phyloP scores from a whole-genome alignment of 495 filamentous ascomycete genomes.

The Stereocaulon alpinum region DNA sequence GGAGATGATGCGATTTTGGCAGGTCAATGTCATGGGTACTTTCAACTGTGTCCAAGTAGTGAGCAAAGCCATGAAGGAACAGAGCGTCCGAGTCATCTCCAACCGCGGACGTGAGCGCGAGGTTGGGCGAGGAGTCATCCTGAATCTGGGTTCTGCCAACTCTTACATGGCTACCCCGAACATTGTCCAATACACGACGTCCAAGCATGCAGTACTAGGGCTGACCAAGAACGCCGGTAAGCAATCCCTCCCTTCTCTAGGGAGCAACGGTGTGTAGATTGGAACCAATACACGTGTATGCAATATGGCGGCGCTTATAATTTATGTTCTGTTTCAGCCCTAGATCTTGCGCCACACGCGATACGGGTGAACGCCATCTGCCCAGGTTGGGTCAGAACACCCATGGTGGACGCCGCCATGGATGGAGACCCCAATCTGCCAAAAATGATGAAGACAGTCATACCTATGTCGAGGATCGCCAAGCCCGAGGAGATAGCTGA shows the following conservation, averaged over 20 bases:
- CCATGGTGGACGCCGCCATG: conserved; percentile 2
- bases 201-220: conserved; percentile 11
- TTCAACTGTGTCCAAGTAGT: conserved; percentile 9
- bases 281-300: too few relatives aligned
- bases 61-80: conserved; percentile 3
- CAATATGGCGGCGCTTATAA: too few relatives aligned
- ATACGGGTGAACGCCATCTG: conserved; percentile 16
- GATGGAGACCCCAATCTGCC: not conserved
- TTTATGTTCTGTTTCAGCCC: too few relatives aligned
- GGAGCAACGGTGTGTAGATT: too few relatives aligned
- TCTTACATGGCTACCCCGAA: not conserved
- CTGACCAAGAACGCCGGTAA: conserved; percentile 12
- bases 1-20: too few relatives aligned
- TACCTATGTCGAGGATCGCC: not conserved
- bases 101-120: not conserved
- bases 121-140: conserved; percentile 8
- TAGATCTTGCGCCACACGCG: not conserved
- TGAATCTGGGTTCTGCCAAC: conserved; percentile 1
- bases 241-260: too few relatives aligned
- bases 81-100: not conserved
- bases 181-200: conserved; percentile 4
- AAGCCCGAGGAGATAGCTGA: conserved; percentile 9
- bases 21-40: conserved; percentile 7
- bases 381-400: conserved; percentile 13
- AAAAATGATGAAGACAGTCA: not conserved